These are phyloP conservation scores for Cercospora janseana DNA, from an alignment of 2,329 filamentous ascomycete genomes.

Conservation along the genomic window DNA sequence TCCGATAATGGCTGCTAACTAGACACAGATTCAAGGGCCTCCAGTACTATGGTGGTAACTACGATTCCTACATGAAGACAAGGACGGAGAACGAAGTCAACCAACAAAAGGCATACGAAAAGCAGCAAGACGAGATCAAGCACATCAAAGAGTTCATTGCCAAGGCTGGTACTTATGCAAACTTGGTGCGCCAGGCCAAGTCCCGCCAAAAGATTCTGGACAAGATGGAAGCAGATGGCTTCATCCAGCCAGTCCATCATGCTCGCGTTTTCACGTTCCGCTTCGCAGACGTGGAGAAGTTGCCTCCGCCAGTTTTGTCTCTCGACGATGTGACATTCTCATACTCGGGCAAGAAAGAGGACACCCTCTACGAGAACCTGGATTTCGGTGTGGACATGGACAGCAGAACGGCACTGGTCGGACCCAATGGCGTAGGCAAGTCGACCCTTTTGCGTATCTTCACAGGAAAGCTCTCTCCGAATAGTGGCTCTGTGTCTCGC, in stretches of 20 bases:
- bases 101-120: conserved; percentile 98
- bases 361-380: conserved; percentile 93
- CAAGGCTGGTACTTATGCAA: conserved; percentile 98
- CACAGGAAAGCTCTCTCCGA: conserved; percentile 90
- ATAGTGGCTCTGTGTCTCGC: conserved; percentile 74
- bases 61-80: conserved; percentile 95
- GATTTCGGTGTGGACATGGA: conserved; percentile 99
- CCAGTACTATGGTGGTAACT: conserved; percentile 99
- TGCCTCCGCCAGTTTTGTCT: conserved; percentile 93
- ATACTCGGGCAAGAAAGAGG: conserved; percentile 83
- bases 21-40: conserved; percentile 62
- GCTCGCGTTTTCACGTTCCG: conserved; percentile 96
- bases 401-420: conserved; percentile 92
- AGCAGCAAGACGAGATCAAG: conserved; percentile 97
- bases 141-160: conserved; percentile 99
- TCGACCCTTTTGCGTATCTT: conserved; percentile 94
- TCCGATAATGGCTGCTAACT: background rate
- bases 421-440: conserved; percentile 98
- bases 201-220: conserved; percentile 99
- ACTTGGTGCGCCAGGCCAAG: conserved; percentile 97
- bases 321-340: conserved; percentile 98
- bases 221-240: conserved; percentile 99
- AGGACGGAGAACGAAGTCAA: conserved; percentile 91
- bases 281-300: conserved; percentile 97
- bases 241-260: conserved; percentile 83